Conservation (phyloP, 768 basidiomycete genomes). For the Suillus clintonianus region DNA sequence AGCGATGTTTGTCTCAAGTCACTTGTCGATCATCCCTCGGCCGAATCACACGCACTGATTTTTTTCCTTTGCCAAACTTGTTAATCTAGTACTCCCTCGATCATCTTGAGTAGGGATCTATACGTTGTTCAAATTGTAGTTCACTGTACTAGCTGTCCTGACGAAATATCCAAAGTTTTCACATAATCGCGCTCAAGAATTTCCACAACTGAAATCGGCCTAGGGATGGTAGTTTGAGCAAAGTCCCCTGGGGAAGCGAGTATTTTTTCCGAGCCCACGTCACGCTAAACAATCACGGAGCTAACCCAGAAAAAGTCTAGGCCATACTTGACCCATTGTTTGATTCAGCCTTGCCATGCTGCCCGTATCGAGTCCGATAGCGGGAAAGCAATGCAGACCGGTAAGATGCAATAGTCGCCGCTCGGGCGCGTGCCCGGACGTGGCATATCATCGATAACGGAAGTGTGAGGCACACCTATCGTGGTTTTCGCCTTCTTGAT, state of each 20-base stretch:
- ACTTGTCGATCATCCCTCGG: too few relatives aligned
- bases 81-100: constrained; percentile 22
- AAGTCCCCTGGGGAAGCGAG: constrained; percentile 55
- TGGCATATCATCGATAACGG: too few relatives aligned
- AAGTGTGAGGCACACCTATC: not conserved
- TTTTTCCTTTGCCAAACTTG: constrained; percentile 55
- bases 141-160: constrained; percentile 68
- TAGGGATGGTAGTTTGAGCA: constrained; percentile 47
- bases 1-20: too few relatives aligned
- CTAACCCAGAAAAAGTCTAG: constrained; percentile 55
- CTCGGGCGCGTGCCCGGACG: too few relatives aligned
- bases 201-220: constrained; percentile 76
- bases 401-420: not conserved
- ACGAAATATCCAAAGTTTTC: constrained; percentile 47
- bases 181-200: constrained; percentile 83
- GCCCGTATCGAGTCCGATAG: constrained; percentile 47
- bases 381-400: not conserved
- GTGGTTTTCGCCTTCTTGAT: not conserved
- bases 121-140: constrained; percentile 46
- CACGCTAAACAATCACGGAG: constrained; percentile 5
- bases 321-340: constrained; percentile 51
- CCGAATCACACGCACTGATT: constrained; percentile 50
- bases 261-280: constrained; percentile 45
- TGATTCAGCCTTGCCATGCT: constrained; percentile 56
- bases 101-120: constrained; percentile 30